Percentiles rank a stretch among this genome's conserved stretches.
Evolutionary conservation across 345 rosid species (phyloP).

Genomic region (Camelina sativa): DNA sequence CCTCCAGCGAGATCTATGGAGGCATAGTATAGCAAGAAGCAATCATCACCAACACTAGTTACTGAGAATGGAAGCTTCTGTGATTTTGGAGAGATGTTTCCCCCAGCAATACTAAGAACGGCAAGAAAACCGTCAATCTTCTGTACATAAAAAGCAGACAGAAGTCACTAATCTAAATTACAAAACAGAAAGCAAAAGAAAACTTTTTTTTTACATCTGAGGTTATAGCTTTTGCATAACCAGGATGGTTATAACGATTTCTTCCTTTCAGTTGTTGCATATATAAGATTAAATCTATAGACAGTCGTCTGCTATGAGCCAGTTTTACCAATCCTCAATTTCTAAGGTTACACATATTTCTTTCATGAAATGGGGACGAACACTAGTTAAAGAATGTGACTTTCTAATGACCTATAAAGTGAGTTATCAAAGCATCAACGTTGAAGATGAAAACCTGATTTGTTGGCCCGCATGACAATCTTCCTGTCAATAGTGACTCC

Average conservation of each 20-base stretch:
- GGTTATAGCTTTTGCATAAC: slow-evolving; percentile 4
- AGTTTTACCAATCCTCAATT: slow-evolving; percentile 21
- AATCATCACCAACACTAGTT: slow-evolving; percentile 87
- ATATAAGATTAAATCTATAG: slow-evolving; percentile 14
- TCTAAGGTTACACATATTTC: not conserved
- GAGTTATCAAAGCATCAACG: slow-evolving; percentile 24
- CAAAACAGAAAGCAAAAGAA: not conserved
- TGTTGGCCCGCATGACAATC: slow-evolving; percentile 65
- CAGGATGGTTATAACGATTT: slow-evolving; percentile 4
- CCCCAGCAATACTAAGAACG: slow-evolving; percentile 89
- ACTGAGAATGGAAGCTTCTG: slow-evolving; percentile 96
- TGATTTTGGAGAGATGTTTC: slow-evolving; percentile 81
- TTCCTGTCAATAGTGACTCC: slow-evolving; percentile 90
- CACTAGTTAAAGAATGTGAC: not conserved
- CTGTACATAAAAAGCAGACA: slow-evolving; percentile 47
- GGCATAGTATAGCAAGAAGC: slow-evolving; percentile 74
- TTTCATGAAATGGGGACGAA: not conserved
- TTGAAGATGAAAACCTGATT: slow-evolving; percentile 59
- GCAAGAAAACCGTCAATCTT: slow-evolving; percentile 93
- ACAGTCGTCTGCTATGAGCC: not conserved
- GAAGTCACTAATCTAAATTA: slow-evolving; percentile 24
- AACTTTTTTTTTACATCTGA: not conserved
- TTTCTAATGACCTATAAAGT: slow-evolving; percentile 7
- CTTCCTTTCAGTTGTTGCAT: slow-evolving; percentile 30
- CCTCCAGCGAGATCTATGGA: slow-evolving; percentile 79